Evolutionary conservation across 345 rosid species (phyloP).

Genomic region (Euclidium syriacum): DNA sequence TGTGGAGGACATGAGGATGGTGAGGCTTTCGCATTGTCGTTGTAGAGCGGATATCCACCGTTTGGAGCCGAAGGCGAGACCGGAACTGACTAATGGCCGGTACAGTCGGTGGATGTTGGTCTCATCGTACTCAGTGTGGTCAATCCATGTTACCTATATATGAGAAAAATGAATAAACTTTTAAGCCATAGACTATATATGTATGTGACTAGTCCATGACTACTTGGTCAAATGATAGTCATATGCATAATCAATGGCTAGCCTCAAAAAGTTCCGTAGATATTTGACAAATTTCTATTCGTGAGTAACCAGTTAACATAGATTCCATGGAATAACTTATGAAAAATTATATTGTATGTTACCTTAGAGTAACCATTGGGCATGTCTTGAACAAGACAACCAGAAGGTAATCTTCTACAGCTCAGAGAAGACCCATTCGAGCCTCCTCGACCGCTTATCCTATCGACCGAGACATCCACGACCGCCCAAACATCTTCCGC

Average conservation of each 20-base stretch:
- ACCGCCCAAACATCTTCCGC: constrained; percentile 93
- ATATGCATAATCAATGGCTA: no score
- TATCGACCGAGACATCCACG: constrained; percentile 82
- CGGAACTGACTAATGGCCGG: constrained; percentile 54
- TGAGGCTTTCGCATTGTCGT: constrained; percentile 85
- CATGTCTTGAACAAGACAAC: constrained; percentile 91
- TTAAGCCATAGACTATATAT: no score
- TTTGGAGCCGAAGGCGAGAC: constrained; percentile 89
- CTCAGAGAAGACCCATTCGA: constrained; percentile 9
- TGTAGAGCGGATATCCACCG: constrained; percentile 83
- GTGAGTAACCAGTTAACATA: no score
- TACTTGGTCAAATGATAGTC: no score
- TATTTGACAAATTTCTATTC: no score
- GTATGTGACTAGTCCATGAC: no score
- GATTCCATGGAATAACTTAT: no score
- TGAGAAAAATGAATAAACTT: neutral
- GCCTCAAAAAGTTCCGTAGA: no score
- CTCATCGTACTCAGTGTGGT: constrained; percentile 88
- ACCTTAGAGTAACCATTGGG: constrained; percentile 95
- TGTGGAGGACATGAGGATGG: constrained; percentile 76
- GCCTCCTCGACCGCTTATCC: constrained; percentile 37
- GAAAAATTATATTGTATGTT: no score
- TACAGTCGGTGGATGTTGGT: constrained; percentile 60
- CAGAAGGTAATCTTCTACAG: constrained; percentile 90
- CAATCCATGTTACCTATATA: constrained; percentile 98